These are phyloP conservation scores for Calonectria pauciramosa DNA, from an alignment of 2,329 filamentous ascomycete species.

Conservation along the genomic window DNA sequence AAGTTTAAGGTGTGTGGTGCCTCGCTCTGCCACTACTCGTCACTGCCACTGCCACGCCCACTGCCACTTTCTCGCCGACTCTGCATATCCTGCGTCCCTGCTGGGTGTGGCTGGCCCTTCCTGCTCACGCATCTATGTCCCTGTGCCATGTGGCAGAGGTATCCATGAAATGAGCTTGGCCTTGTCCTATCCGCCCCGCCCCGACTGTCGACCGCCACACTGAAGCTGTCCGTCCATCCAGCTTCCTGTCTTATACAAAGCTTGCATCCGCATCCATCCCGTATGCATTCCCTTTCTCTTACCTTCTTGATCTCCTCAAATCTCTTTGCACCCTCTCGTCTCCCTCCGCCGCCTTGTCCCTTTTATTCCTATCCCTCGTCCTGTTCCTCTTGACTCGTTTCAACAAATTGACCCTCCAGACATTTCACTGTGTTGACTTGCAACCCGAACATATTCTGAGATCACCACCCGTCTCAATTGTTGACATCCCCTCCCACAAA, in stretches of 20 bases:
- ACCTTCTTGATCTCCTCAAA: conserved; percentile 28
- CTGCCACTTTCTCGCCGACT: conserved; percentile 26
- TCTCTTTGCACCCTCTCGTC: conserved; percentile 20
- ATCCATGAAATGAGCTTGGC: conserved; percentile 60
- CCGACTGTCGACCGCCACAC: conserved; percentile 51
- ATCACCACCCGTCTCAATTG: background rate
- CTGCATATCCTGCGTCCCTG: conserved; percentile 47
- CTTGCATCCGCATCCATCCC: conserved; percentile 43
- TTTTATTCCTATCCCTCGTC: conserved; percentile 16
- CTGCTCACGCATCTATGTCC: conserved; percentile 50
- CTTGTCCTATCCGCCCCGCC: conserved; percentile 59
- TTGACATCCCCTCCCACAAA: background rate
- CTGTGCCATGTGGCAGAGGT: conserved; percentile 48
- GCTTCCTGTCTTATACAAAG: conserved; percentile 51
- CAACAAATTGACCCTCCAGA: background rate
- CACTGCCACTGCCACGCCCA: conserved; percentile 23
- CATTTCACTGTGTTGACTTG: background rate
- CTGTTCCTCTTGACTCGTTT: conserved; percentile 9
- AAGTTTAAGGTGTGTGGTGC: conserved; percentile 19
- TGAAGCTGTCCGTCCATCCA: conserved; percentile 63
- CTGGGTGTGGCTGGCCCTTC: conserved; percentile 52
- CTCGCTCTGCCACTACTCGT: conserved; percentile 21
- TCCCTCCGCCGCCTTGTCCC: conserved; percentile 24
- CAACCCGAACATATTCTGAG: background rate
- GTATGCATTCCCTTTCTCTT: conserved; percentile 37